Evolutionary conservation across 139 green algal species (phyloP).

Genomic region (Asterochloris erici): DNA sequence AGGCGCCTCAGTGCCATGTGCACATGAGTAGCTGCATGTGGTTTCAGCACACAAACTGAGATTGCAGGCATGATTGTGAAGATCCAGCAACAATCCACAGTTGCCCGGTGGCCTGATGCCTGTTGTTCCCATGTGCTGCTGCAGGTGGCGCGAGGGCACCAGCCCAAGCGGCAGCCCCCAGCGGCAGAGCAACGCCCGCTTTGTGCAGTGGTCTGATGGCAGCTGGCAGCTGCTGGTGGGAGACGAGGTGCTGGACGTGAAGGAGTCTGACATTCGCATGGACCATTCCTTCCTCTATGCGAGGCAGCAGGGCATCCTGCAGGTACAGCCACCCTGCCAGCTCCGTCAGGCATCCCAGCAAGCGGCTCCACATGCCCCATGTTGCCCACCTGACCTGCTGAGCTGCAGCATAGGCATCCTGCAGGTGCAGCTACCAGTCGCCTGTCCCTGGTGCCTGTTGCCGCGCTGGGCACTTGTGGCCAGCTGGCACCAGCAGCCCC

Average conservation of each 20-base stretch:
- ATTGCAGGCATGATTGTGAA: no score
- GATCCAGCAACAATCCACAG: neutral
- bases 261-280: constrained; percentile 44
- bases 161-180: constrained; percentile 28
- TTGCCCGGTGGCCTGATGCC: no score
- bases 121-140: constrained; percentile 30
- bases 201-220: constrained; percentile 79
- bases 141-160: constrained; percentile 34
- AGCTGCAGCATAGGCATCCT: neutral
- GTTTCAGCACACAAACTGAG: no score
- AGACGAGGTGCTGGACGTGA: constrained; percentile 71
- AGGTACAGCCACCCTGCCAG: neutral
- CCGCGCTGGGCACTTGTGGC: no score
- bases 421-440: neutral
- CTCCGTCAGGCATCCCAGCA: neutral
- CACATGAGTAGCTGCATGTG: no score
- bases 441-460: neutral
- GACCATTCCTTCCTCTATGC: constrained; percentile 63
- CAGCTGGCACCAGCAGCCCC: no score
- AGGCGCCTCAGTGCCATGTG: no score
- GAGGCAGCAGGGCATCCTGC: constrained; percentile 36
- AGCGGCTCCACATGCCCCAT: neutral
- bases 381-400: neutral
- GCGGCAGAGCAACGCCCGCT: constrained; percentile 71
- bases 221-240: constrained; percentile 66